Base-by-base conservation (phyloP, 164 flowering plant genomes). In the Pachysandra terminalis region DNA sequence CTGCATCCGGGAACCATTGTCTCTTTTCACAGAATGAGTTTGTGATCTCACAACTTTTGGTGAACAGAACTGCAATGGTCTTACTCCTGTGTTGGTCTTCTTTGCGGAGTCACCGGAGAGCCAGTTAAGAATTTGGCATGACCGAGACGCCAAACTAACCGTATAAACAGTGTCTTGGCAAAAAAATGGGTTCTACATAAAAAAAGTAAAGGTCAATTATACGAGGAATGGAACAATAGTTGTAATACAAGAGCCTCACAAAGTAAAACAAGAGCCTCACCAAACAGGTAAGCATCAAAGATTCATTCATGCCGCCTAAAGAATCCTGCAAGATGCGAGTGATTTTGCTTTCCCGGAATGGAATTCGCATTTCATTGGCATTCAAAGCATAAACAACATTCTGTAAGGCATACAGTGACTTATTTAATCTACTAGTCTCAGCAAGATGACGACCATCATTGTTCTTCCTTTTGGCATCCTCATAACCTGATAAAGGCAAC, bases 301-400 rank as follows among this genome's bases (percentile, higher is more conserved):
- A 65, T 61, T 19, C 70, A 71, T 66, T 84, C 24, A 41, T 62
- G 59, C 86, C 83, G 13, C 87, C 83, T 40, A 91, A 66, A 19
- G 93, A 86, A 61, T 85, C 91, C 76, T 84, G 86, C 70, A 91
- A 72, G 68, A 91, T 73, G 48, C 80, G 85, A 48, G 93, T 83
- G 12, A 91, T 78, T 75, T 86, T 89, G 74, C 93, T 82, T 65
- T 86, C 95, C 14, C 97, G 84, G 54, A 78, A 91, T 32, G 93
- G 95, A 6, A 89, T 86, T 63, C 77, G 86, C 19, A 17, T 70
- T 51, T 84, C 87, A 45, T 77, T 86, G 24, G 80, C 69, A 64
- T 81, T 87, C 67, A 91, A 57, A 45, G 93, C 87, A 68, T 78
- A 60, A 6, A 85, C 59, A 49, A 89, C 93, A 76, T 86, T 91